phyloP scores from a whole-genome alignment of 164 flowering plant species.

The Pachysandra terminalis region DNA sequence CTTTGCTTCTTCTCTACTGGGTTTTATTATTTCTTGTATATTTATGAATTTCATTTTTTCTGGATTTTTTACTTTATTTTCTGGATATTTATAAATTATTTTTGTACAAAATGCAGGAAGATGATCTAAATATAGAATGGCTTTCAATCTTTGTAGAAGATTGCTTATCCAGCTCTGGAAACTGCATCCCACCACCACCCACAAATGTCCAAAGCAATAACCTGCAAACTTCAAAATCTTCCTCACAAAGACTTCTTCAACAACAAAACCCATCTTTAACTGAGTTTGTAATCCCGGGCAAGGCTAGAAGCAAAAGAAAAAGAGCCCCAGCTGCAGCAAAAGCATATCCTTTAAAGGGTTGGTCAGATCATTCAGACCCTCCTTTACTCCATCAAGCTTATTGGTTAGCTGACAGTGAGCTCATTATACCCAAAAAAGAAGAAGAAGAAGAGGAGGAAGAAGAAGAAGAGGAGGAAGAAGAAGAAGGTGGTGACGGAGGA shows the following conservation, averaged over 20 bases:
- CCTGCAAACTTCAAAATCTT: conserved; percentile 10
- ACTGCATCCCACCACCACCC: conserved; percentile 29
- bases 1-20: neutral
- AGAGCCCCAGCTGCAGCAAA: conserved; percentile 17
- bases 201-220: conserved; percentile 1
- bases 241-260: conserved; percentile 13
- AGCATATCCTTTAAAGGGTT: conserved; percentile 16
- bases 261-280: conserved; percentile 20
- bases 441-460: neutral
- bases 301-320: conserved; percentile 53
- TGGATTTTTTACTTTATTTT: neutral
- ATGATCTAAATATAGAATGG: conserved; percentile 54
- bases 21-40: neutral
- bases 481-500: conserved; percentile 5
- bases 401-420: conserved; percentile 67
- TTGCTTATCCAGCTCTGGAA: conserved; percentile 46
- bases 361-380: conserved; percentile 34
- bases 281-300: conserved; percentile 33
- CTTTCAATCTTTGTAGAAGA: conserved; percentile 56
- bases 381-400: conserved; percentile 51
- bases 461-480: conserved; percentile 13
- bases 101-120: conserved; percentile 33
- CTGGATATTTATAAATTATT: neutral
- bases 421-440: conserved; percentile 38
- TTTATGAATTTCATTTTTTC: neutral